These are phyloP conservation scores for Podospora sp. DNA, from an alignment of 495 filamentous ascomycete species.

Conservation along the genomic window DNA sequence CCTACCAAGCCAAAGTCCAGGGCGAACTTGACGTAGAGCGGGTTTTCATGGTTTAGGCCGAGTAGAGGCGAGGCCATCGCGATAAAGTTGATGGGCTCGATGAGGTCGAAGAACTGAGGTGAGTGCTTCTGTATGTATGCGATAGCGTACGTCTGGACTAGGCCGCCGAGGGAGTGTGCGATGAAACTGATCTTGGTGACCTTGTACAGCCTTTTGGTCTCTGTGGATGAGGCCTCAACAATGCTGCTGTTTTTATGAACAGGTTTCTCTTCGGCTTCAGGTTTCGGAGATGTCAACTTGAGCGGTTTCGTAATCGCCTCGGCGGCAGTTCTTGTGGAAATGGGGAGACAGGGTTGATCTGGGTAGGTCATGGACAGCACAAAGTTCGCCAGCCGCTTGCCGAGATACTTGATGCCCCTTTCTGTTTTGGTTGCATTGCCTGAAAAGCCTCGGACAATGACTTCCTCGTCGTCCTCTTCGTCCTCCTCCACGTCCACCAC, in stretches of 20 bases:
- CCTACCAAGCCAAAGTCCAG: conserved; percentile 95
- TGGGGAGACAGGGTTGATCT: conserved; percentile 80
- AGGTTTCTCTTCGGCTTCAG: conserved; percentile 36
- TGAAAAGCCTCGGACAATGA: conserved; percentile 90
- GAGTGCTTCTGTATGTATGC: conserved; percentile 98
- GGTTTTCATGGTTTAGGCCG: conserved; percentile 95
- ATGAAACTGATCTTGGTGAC: conserved; percentile 97
- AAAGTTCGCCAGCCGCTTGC: conserved; percentile 91
- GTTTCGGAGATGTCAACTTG: conserved; percentile 32
- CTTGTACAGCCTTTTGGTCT: conserved; percentile 67
- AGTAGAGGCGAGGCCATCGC: conserved; percentile 88
- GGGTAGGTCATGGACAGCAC: conserved; percentile 88
- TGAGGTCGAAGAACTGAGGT: conserved; percentile 83
- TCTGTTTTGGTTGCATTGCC: conserved; percentile 91
- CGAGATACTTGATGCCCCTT: conserved; percentile 92
- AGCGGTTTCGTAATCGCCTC: conserved; percentile 44
- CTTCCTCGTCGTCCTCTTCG: conserved; percentile 76
- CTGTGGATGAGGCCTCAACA: conserved; percentile 35
- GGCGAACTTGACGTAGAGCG: conserved; percentile 94
- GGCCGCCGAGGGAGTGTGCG: conserved; percentile 87
- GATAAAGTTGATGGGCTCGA: conserved; percentile 91
- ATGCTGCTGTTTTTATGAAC: conserved; percentile 60
- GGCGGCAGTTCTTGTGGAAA: conserved; percentile 54
- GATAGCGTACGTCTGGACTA: conserved; percentile 93
- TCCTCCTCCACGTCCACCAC: conserved; percentile 39